These are phyloP conservation scores for Aspergillus ibericus DNA, from an alignment of 2,329 filamentous ascomycete species.

Conservation along the genomic window DNA sequence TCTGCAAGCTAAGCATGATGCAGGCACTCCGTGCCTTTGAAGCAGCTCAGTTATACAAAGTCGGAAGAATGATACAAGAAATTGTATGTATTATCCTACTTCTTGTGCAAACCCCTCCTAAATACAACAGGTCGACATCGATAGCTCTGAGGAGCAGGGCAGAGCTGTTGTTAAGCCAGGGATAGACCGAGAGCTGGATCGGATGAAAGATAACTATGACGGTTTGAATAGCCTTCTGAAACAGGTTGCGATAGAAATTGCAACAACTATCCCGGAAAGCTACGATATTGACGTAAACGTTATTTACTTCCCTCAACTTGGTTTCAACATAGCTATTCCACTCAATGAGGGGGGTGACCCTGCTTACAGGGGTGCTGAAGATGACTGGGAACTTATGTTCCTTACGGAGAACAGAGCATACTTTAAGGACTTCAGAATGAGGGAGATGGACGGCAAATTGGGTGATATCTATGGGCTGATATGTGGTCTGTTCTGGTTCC, in stretches of 20 bases:
- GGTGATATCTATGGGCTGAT: slow-evolving; percentile 86
- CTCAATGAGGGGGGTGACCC: slow-evolving; percentile 61
- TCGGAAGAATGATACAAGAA: slow-evolving; percentile 70
- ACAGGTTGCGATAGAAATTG: slow-evolving; percentile 65
- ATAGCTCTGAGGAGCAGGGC: slow-evolving; percentile 68
- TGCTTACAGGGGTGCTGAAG: slow-evolving; percentile 64
- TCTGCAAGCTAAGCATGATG: neutral
- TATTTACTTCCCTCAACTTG: slow-evolving; percentile 86
- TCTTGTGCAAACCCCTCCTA: slow-evolving; percentile 5
- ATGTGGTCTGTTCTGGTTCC: slow-evolving; percentile 56
- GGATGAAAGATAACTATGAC: slow-evolving; percentile 73
- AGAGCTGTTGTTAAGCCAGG: slow-evolving; percentile 72
- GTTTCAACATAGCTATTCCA: slow-evolving; percentile 78
- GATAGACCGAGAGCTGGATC: slow-evolving; percentile 72
- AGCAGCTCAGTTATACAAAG: slow-evolving; percentile 57
- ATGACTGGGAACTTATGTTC: slow-evolving; percentile 77
- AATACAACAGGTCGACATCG: slow-evolving; percentile 67
- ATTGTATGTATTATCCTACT: slow-evolving; percentile 46
- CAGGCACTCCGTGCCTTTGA: slow-evolving; percentile 64
- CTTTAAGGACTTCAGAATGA: slow-evolving; percentile 84
- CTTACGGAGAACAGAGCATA: slow-evolving; percentile 69
- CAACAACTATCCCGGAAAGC: slow-evolving; percentile 60
- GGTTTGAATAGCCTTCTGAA: slow-evolving; percentile 74
- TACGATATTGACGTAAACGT: slow-evolving; percentile 65
- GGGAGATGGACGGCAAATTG: slow-evolving; percentile 73